Percentiles rank a stretch among this genome's conserved stretches.
Evolutionary conservation across 257 asterid species (phyloP).

Genomic region (Penstemon barbatus): DNA sequence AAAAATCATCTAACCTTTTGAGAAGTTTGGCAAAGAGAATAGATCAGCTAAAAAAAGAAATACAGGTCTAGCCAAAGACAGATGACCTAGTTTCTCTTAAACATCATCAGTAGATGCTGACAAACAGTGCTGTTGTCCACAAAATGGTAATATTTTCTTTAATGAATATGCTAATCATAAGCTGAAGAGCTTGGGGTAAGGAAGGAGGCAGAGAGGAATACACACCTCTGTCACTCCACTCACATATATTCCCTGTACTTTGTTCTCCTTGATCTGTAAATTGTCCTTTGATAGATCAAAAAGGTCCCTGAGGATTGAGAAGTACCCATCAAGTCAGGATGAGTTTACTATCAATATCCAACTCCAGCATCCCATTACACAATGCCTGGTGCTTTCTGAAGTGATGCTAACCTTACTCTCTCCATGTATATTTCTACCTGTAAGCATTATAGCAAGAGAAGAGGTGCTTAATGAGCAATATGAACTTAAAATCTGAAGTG

Average conservation of each 20-base stretch:
- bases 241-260: slow-evolving; percentile 60
- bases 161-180: background rate
- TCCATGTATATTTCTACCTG: slow-evolving; percentile 93
- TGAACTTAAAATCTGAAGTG: slow-evolving; percentile 16
- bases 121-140: background rate
- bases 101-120: slow-evolving; percentile 7
- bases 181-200: slow-evolving; percentile 17
- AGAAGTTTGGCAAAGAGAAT: slow-evolving; percentile 13
- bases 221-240: slow-evolving; percentile 71
- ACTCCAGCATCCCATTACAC: slow-evolving; percentile 22
- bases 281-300: slow-evolving; percentile 80
- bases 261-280: slow-evolving; percentile 74
- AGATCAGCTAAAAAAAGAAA: background rate
- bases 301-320: slow-evolving; percentile 65
- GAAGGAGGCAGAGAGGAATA: slow-evolving; percentile 16
- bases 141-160: slow-evolving; percentile 1
- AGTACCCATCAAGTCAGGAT: slow-evolving; percentile 20
- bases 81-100: background rate
- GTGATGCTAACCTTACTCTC: slow-evolving; percentile 71
- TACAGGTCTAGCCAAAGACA: slow-evolving; percentile 18
- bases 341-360: slow-evolving; percentile 24
- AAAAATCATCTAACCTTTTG: slow-evolving; percentile 11
- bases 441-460: slow-evolving; percentile 28
- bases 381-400: slow-evolving; percentile 23
- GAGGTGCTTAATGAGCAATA: slow-evolving; percentile 8